Evolutionary conservation across 768 basidiomycete genomes (phyloP).

Genomic region (Rhodocollybia butyracea): DNA sequence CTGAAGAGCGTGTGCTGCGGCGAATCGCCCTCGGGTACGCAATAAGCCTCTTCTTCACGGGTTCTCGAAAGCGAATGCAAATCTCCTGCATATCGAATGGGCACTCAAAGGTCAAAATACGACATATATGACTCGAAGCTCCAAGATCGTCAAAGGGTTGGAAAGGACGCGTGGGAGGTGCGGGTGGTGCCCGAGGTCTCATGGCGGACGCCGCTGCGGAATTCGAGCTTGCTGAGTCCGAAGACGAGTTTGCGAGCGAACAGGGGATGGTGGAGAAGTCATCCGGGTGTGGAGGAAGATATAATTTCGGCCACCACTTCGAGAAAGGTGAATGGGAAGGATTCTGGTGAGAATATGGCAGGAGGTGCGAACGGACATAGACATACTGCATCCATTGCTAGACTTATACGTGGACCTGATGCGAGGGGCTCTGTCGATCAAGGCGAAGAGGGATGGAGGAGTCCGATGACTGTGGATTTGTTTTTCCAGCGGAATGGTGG

Average conservation of each 20-base stretch:
- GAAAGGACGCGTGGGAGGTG: constrained; percentile 20
- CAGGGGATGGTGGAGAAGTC: constrained; percentile 38
- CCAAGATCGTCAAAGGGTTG: constrained; percentile 16
- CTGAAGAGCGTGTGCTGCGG: constrained; percentile 56
- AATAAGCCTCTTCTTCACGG: constrained; percentile 5
- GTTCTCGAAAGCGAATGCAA: neutral
- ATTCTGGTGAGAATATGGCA: neutral
- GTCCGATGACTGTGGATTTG: constrained; percentile 5
- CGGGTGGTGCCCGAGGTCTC: constrained; percentile 23
- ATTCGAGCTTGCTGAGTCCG: constrained; percentile 56
- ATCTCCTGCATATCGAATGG: constrained; percentile 12
- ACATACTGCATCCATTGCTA: constrained; percentile 11
- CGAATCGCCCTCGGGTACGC: constrained; percentile 42
- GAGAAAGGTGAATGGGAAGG: neutral
- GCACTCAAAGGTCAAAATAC: constrained; percentile 55
- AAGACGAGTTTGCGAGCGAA: constrained; percentile 75
- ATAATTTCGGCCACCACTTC: constrained; percentile 3
- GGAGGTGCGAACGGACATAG: constrained; percentile 7
- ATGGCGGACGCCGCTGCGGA: constrained; percentile 45
- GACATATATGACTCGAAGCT: constrained; percentile 75
- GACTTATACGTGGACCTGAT: constrained; percentile 8
- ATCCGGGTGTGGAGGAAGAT: constrained; percentile 8
- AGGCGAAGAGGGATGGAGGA: constrained; percentile 6
- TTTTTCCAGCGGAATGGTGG: constrained; percentile 1
- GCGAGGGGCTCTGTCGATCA: neutral